phyloP scores from a whole-genome alignment of 495 filamentous ascomycete genomes.

The Aspergillus bridgeri region DNA sequence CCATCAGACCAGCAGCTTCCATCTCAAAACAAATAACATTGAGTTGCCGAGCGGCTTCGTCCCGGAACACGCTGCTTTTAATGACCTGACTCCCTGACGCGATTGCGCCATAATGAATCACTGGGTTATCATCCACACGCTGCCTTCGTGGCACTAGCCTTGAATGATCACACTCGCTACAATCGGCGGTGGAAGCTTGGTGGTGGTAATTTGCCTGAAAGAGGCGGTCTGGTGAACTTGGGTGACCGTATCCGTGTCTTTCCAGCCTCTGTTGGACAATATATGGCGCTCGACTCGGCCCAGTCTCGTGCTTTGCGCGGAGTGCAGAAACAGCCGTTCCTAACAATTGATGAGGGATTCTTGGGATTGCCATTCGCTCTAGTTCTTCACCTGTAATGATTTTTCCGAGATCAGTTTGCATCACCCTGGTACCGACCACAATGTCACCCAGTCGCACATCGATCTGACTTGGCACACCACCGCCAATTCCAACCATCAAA shows the following conservation, averaged over 20 bases:
- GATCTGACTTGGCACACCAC: slow-evolving; percentile 24
- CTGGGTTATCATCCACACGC: slow-evolving; percentile 8
- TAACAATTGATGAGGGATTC: slow-evolving; percentile 11
- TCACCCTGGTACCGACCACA: slow-evolving; percentile 36
- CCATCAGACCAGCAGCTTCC: slow-evolving; percentile 47
- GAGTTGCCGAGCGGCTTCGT: slow-evolving; percentile 17
- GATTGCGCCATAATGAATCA: slow-evolving; percentile 41
- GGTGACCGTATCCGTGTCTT: slow-evolving; percentile 10
- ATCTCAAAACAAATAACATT: slow-evolving; percentile 45
- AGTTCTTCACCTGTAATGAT: slow-evolving; percentile 14
- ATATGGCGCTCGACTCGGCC: neutral
- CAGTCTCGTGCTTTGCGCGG: slow-evolving; percentile 21
- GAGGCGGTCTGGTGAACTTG: slow-evolving; percentile 17
- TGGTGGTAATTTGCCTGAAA: slow-evolving; percentile 20
- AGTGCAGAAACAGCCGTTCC: slow-evolving; percentile 21
- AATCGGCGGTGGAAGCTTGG: neutral
- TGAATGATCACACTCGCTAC: slow-evolving; percentile 9
- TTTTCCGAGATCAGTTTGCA: slow-evolving; percentile 45
- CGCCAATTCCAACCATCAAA: slow-evolving; percentile 33
- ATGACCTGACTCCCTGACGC: slow-evolving; percentile 42
- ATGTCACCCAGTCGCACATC: slow-evolving; percentile 35
- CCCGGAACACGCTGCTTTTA: slow-evolving; percentile 26
- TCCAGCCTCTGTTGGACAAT: too few species aligned
- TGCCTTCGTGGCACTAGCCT: slow-evolving; percentile 7
- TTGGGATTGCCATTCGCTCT: slow-evolving; percentile 15